A percentile compares a stretch with the other conserved stretches of the same genome.
These are phyloP conservation scores for Aspergillus neoniger DNA, from an alignment of 2,329 filamentous ascomycete species.

Conservation along the genomic window DNA sequence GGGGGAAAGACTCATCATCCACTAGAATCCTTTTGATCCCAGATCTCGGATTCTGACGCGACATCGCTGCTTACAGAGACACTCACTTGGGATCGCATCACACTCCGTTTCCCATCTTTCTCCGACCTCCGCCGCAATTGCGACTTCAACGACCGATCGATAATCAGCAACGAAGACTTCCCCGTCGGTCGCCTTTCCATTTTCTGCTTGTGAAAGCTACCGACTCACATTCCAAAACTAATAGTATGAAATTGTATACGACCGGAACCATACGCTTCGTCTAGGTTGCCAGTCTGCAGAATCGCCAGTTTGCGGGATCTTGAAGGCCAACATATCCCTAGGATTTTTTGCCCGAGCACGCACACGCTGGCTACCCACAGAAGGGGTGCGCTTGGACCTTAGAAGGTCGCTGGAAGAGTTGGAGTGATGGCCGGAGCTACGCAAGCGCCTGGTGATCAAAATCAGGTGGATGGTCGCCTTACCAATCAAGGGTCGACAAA, in stretches of 20 bases:
- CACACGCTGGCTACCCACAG: not conserved
- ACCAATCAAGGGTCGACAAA: slow-evolving; percentile 21
- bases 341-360: not conserved
- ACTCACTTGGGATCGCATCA: not conserved
- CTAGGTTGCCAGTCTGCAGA: not conserved
- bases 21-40: too few species aligned
- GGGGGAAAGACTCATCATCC: not conserved
- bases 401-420: slow-evolving; percentile 4
- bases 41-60: not conserved
- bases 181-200: not conserved
- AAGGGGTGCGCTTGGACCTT: not conserved
- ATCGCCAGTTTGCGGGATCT: not conserved
- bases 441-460: slow-evolving; percentile 21
- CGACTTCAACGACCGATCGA: not conserved
- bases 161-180: not conserved
- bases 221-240: too few species aligned
- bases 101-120: slow-evolving; percentile 10
- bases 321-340: not conserved
- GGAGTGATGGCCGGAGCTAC: slow-evolving; percentile 26
- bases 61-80: not conserved
- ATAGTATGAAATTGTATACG: not conserved
- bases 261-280: not conserved
- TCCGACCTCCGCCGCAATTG: slow-evolving; percentile 14
- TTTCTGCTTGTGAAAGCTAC: not conserved
- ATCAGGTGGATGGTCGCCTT: slow-evolving; percentile 25